Percentiles rank a stretch among this genome's conserved stretches.
Conservation (phyloP, 2,329 filamentous ascomycete species). For the Thelonectria rubi region DNA sequence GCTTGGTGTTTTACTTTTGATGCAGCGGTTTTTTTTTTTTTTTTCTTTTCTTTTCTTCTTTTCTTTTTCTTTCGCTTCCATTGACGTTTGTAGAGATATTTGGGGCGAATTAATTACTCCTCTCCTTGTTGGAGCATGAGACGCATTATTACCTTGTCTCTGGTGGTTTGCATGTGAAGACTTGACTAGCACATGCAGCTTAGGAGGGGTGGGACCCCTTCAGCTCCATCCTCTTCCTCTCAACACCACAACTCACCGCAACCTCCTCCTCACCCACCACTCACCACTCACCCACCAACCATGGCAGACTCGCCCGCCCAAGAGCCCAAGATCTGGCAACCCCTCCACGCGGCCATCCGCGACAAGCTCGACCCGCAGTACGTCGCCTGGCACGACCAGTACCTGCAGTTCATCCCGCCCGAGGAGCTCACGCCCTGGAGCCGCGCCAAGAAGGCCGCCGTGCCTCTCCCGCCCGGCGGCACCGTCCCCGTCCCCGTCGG, state of each 20-base stretch:
- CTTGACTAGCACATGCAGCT: no score
- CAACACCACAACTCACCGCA: background rate
- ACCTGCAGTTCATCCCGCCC: slow-evolving; percentile 49
- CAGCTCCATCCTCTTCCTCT: background rate
- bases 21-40: no score
- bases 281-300: background rate
- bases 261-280: background rate
- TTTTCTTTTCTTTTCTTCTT: no score
- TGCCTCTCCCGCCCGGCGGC: slow-evolving; percentile 38
- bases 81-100: background rate
- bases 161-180: background rate
- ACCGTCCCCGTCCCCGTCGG: slow-evolving; percentile 42
- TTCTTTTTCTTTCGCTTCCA: no score
- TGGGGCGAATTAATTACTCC: background rate
- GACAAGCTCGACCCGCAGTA: slow-evolving; percentile 50
- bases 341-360: slow-evolving; percentile 47
- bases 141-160: background rate
- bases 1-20: no score
- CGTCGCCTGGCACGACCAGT: slow-evolving; percentile 48
- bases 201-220: no score
- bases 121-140: background rate
- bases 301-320: slow-evolving; percentile 10
- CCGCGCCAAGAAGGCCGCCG: slow-evolving; percentile 36
- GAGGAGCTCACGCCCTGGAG: slow-evolving; percentile 48
- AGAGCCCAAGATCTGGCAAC: slow-evolving; percentile 41